Base-by-base conservation (phyloP, 768 basidiomycete species). In the Harrya chromipes region DNA sequence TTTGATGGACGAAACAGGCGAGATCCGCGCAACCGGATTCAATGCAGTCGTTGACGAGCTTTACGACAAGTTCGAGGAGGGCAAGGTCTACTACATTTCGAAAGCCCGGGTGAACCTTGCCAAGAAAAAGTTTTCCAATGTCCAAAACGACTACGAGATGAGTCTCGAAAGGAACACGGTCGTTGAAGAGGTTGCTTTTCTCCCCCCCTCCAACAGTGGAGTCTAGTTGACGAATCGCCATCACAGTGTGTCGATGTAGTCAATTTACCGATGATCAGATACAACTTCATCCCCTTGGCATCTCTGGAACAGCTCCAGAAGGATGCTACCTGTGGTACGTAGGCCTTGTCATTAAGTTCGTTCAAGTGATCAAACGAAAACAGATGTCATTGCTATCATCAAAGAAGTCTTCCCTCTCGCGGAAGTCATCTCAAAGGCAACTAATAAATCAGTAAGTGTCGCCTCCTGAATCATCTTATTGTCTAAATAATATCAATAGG, bases 81-180 rank as follows among this genome's bases (percentile, higher is more conserved):
- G 89, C 42, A 94, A 94, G 63, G 94, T 94, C 8, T 98, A 94
- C 66, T 92, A 78, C 62, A 76, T 98, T 47, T 92, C 92, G 0
- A 90, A 87, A 64, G 97, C 89, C 6, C 81, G 91, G 42, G 87
- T 98, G 62, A 91, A 92, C 61, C 83, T 97, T 13, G 95, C 94
- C 27, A 98, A 97, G 74, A 97, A 94, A 72, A 94, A 97, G 70
- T 99, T 95, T 69, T 87, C 81, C 29, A 92, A 90, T 62, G 69
- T 95, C 43, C 72, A 77, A 54, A 97, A 94, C 63, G 94, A 98
- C 63, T 98, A 97, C 61, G 94, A 98, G 66, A 81, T 99, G 55
- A 77, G 73, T 43, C 75, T 99, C n/a, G 91, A 94, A 55, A 82
- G 79, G 53, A 77, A 81, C 49, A 93, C 93, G 0, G 88, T 90